Percentiles rank a stretch among this genome's conserved stretches.
Evolutionary conservation across 331 rosid species (phyloP).

Genomic region (Malus hybrid): DNA sequence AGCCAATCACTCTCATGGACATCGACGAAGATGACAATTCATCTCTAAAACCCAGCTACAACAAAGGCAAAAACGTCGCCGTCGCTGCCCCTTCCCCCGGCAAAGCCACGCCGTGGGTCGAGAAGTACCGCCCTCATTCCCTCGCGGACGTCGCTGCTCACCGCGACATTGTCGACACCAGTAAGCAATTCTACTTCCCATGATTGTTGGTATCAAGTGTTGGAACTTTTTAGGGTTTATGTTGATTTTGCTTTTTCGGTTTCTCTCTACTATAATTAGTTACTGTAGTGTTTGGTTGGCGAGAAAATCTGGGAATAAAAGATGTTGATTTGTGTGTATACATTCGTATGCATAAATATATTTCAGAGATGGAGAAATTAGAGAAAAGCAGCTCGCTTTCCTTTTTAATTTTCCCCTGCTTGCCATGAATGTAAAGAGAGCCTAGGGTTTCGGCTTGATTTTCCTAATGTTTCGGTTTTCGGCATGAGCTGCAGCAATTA

Average conservation of each 20-base stretch:
- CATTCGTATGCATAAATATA: background rate
- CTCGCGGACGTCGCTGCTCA: conserved; percentile 64
- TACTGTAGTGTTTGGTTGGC: background rate
- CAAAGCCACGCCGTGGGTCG: conserved; percentile 53
- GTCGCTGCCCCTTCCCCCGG: conserved; percentile 14
- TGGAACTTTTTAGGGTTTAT: conserved; percentile 20
- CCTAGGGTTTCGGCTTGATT: conserved; percentile 13
- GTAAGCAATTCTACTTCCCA: conserved; percentile 20
- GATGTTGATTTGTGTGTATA: background rate
- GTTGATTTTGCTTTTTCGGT: background rate
- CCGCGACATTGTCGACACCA: conserved; percentile 62
- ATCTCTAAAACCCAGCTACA: background rate
- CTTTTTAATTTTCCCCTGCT: background rate
- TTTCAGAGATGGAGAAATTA: background rate
- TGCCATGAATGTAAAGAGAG: background rate
- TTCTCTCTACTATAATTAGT: background rate
- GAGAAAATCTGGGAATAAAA: background rate
- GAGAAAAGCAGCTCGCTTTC: background rate
- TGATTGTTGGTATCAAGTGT: background rate
- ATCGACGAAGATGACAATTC: conserved; percentile 26
- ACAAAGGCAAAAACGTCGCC: conserved; percentile 32
- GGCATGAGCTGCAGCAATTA: background rate
- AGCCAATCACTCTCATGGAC: conserved; percentile 33
- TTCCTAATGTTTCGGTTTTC: background rate
- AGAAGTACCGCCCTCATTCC: conserved; percentile 64